Percentiles rank a stretch among this genome's conserved stretches.
Conservation (phyloP, 371 early-diverging fungal genomes). For the Mucor lusitanicus region DNA sequence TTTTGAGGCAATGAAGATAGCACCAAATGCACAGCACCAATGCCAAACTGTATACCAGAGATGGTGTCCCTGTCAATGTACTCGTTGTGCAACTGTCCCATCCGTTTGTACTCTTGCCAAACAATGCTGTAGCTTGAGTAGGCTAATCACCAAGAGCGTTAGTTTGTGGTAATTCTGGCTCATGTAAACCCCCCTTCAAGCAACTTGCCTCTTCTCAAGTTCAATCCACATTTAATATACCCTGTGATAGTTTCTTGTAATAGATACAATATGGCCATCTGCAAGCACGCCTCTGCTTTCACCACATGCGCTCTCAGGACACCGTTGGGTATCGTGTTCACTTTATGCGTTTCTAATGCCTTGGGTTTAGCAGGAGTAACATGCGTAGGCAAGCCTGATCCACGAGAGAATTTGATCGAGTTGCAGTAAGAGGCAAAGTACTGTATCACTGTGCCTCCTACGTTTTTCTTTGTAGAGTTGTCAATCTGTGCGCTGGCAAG, state of each 20-base stretch:
- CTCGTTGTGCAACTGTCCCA: conserved; percentile 37
- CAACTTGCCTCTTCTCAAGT: conserved; percentile 61
- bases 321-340: conserved; percentile 47
- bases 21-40: conserved; percentile 62
- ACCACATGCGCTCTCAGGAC: conserved; percentile 59
- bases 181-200: too few species aligned
- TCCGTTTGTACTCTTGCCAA: conserved; percentile 51
- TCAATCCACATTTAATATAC: conserved; percentile 61
- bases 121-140: conserved; percentile 47
- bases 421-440: conserved; percentile 25
- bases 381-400: conserved; percentile 19
- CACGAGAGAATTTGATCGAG: conserved; percentile 18
- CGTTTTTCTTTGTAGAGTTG: conserved; percentile 36
- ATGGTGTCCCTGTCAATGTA: conserved; percentile 51
- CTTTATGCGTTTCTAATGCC: conserved; percentile 21
- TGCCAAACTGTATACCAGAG: conserved; percentile 53
- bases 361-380: conserved; percentile 13
- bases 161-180: conserved; percentile 20
- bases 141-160: conserved; percentile 5
- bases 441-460: conserved; percentile 18
- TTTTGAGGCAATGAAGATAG: conserved; percentile 61
- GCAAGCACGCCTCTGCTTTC: conserved; percentile 58
- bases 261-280: conserved; percentile 57
- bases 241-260: conserved; percentile 55
- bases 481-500: conserved; percentile 50